Evolutionary conservation across 2,329 filamentous ascomycete genomes (phyloP), one percentile per base, ranked within the genome.

Genomic region (Fonsecaea erecta): DNA sequence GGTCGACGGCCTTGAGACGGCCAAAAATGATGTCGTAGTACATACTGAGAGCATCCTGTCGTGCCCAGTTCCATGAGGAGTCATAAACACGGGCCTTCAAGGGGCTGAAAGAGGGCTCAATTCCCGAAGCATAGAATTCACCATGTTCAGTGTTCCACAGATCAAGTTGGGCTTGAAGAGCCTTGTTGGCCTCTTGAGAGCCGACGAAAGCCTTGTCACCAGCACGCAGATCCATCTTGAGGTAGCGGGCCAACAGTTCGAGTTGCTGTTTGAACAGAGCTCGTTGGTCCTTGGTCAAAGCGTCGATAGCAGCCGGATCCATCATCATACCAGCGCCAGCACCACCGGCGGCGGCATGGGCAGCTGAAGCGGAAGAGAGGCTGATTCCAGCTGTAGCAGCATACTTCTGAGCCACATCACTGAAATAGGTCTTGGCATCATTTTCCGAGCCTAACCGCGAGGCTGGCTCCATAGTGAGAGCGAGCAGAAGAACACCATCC

Each of bases 21-120:
- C 95, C 95, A 74, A 99, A 99, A 75, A 99, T 97, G 75, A 99
- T 96, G 75, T 99, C 95, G 81, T 93, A 99, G 83, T 95, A 99
- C 94, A 99, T 99, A 82, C 86, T 95, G 60, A 99, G 87, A 30
- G 94, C 95, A 78, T 99, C 95, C 77, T 99, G 95, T 59, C 95
- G 90, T 68, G 93, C 95, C 95, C 95, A 99, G 79, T 99, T 99
- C 95, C 95, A 99, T 0, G 93, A 96, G 0, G 95, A 98, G 78
- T 99, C 95, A 80, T 99, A 99, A 9, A 95, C 89, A 75, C 95
- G 90, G 34, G 95, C 95, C 79, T 99, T 99, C 68, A 98, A 87
- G 3, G 92, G 83, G 75, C 91, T 96, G 81, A 99, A 99, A 21
- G 93, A 89, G 11, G 95, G 95, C 78, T 96, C 92, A 70, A 99